These are phyloP conservation scores for Persicaria tinctoria DNA, from an alignment of 148 eudicot species.

Conservation along the genomic window DNA sequence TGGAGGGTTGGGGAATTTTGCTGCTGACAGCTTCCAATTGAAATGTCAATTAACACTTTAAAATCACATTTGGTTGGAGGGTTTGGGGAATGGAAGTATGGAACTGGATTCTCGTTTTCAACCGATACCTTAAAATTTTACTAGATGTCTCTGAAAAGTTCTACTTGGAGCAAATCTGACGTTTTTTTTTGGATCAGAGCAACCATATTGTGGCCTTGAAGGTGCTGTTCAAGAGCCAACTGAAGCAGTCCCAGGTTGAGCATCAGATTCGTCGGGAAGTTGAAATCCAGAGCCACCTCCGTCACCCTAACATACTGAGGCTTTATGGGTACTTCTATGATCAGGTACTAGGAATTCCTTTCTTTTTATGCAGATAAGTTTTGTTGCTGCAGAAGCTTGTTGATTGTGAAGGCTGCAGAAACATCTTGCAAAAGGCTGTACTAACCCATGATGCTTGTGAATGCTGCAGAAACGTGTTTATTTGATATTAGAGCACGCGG, in stretches of 20 bases:
- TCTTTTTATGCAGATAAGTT: not conserved
- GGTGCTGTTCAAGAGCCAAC: slow-evolving; percentile 84
- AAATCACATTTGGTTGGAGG: no score
- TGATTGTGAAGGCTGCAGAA: slow-evolving; percentile 44
- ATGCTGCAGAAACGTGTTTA: slow-evolving; percentile 84
- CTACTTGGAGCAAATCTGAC: slow-evolving; percentile 1
- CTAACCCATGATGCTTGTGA: no score
- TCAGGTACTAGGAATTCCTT: slow-evolving; percentile 45
- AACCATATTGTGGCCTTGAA: slow-evolving; percentile 87
- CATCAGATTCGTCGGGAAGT: slow-evolving; percentile 98
- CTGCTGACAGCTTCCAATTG: no score
- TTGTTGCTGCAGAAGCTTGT: not conserved
- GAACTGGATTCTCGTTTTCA: not conserved
- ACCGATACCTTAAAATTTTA: no score
- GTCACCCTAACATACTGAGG: slow-evolving; percentile 87
- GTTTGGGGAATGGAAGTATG: not conserved
- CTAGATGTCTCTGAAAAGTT: not conserved
- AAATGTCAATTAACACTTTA: no score
- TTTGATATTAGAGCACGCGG: slow-evolving; percentile 87
- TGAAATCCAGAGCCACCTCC: slow-evolving; percentile 96
- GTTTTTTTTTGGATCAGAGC: slow-evolving; percentile 49
- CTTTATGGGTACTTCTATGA: slow-evolving; percentile 96
- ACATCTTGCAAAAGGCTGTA: not conserved
- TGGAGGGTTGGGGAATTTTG: no score
- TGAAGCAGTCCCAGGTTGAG: slow-evolving; percentile 95